Conservation (phyloP, 768 basidiomycete species). For the Glaciozyma martinii region DNA sequence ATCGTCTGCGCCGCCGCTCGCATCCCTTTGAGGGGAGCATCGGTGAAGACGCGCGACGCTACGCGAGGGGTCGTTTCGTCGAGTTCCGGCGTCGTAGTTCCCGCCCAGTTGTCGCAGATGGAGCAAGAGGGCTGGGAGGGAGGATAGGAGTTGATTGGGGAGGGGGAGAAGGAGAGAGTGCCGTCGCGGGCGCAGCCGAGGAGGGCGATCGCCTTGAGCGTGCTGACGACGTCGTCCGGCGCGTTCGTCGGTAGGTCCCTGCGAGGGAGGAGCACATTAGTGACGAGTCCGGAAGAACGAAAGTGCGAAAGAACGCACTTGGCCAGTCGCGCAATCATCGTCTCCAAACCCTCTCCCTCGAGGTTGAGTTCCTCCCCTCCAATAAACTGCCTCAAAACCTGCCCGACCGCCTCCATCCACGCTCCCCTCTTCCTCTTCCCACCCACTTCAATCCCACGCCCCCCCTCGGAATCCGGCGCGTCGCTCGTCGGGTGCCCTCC, state of each 20-base stretch:
- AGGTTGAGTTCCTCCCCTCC: background rate
- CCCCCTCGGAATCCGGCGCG: background rate
- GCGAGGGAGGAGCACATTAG: background rate
- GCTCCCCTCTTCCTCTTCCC: background rate
- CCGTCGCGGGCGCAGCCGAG: constrained; percentile 19
- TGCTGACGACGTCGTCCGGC: background rate
- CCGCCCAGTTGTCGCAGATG: constrained; percentile 10
- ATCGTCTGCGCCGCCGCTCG: background rate
- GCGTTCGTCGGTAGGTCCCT: background rate
- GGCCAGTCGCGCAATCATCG: background rate
- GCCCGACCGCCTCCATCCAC: constrained; percentile 13
- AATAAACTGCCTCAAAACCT: background rate
- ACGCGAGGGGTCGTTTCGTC: background rate
- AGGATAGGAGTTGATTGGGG: background rate
- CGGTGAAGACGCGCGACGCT: constrained; percentile 4
- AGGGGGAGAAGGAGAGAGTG: background rate
- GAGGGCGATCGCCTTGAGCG: constrained; percentile 6
- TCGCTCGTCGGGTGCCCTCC: constrained; percentile 10
- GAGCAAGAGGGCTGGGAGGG: constrained; percentile 1
- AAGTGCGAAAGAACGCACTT: background rate
- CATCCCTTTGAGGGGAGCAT: constrained; percentile 8
- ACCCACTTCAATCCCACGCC: background rate
- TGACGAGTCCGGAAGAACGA: background rate
- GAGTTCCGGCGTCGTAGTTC: background rate
- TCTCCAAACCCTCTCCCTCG: constrained; percentile 10